phyloP scores from a whole-genome alignment of 2,329 filamentous ascomycete species.

The Pyrenochaeta sp. region DNA sequence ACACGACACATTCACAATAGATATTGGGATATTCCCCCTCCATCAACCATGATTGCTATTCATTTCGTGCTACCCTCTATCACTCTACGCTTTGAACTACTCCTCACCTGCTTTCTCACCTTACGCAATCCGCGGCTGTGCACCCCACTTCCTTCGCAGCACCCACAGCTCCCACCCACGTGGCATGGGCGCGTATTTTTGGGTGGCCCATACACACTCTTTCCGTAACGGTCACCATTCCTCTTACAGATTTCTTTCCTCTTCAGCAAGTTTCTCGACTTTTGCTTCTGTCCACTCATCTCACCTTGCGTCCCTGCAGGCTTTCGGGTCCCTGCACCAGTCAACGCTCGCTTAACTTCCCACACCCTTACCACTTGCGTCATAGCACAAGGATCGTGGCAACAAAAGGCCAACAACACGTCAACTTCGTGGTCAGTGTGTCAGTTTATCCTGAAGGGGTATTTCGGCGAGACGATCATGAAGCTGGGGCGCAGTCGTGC shows the following conservation, averaged over 20 bases:
- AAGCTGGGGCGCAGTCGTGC: slow-evolving; percentile 27
- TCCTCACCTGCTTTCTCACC: background rate
- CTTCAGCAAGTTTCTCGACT: background rate
- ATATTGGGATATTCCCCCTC: background rate
- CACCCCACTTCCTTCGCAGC: slow-evolving; percentile 3
- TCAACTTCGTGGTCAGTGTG: slow-evolving; percentile 29
- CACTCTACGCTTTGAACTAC: background rate
- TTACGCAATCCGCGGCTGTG: slow-evolving; percentile 14
- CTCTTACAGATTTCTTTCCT: background rate
- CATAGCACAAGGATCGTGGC: slow-evolving; percentile 18
- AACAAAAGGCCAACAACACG: slow-evolving; percentile 25
- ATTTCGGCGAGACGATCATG: slow-evolving; percentile 16
- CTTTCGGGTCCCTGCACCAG: background rate
- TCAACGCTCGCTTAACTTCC: slow-evolving; percentile 15
- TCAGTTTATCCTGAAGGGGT: slow-evolving; percentile 10
- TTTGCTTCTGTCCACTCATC: slow-evolving; percentile 4
- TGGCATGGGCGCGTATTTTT: background rate
- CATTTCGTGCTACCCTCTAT: background rate
- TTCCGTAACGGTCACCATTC: slow-evolving; percentile 3
- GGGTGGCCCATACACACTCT: background rate
- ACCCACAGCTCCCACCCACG: background rate
- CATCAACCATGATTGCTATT: background rate
- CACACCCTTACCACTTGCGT: slow-evolving; percentile 14
- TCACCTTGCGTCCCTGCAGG: slow-evolving; percentile 27
- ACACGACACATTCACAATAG: slow-evolving; percentile 23